Evolutionary conservation across 2,329 filamentous ascomycete species (phyloP).

Genomic region (Pyricularia pennisetigena): DNA sequence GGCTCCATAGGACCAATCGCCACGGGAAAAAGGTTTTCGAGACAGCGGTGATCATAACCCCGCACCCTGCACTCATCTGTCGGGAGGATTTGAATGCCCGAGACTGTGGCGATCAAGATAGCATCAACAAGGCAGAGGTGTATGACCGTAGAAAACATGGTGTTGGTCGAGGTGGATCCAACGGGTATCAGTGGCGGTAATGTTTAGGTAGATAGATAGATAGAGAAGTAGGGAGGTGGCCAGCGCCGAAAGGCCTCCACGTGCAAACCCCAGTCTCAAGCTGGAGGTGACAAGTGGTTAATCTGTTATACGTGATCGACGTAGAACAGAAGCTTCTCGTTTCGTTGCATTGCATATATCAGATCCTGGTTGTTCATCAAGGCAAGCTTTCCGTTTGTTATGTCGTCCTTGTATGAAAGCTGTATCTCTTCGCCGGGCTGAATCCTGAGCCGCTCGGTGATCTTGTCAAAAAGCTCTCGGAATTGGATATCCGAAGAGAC

Average conservation of each 20-base stretch:
- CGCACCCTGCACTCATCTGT: background rate
- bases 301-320: conserved; percentile 41
- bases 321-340: conserved; percentile 77
- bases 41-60: background rate
- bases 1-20: background rate
- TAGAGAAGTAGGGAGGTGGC: background rate
- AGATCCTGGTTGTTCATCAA: conserved; percentile 75
- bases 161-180: background rate
- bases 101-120: no score
- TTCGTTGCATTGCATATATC: conserved; percentile 68
- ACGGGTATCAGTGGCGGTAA: background rate
- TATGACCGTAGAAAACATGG: background rate
- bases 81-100: background rate
- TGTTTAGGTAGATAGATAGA: background rate
- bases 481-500: conserved; percentile 75
- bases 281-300: background rate
- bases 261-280: background rate
- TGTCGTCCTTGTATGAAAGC: conserved; percentile 80
- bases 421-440: conserved; percentile 58
- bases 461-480: conserved; percentile 70
- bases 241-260: background rate
- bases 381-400: conserved; percentile 61
- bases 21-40: background rate
- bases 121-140: no score
- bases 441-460: conserved; percentile 75